Evolutionary conservation across 1,284 basidiomycete species (phyloP).

Genomic region (Vanrija sp.): DNA sequence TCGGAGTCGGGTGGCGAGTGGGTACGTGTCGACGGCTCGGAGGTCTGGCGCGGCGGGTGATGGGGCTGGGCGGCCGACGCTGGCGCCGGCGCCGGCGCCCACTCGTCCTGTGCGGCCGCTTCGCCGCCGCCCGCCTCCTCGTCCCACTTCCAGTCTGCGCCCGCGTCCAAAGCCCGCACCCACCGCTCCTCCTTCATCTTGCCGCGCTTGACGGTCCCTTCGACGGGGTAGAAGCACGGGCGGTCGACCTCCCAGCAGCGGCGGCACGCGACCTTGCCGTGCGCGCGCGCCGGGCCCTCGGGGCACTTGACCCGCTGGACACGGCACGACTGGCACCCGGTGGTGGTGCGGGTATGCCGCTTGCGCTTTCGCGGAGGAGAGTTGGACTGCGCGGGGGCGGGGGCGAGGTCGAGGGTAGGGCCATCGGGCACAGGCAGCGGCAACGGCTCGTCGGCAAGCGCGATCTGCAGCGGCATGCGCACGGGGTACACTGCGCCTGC

Average conservation of each 20-base stretch:
- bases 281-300: constrained; percentile 5
- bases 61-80: too few relatives aligned
- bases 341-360: constrained; percentile 13
- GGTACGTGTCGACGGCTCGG: not conserved
- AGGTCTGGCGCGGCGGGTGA: too few relatives aligned
- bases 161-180: too few relatives aligned
- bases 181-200: not conserved
- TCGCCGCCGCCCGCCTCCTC: not conserved
- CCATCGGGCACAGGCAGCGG: too few relatives aligned
- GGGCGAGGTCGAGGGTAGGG: too few relatives aligned
- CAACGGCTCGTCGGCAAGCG: too few relatives aligned
- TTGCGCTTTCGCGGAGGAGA: constrained; percentile 7
- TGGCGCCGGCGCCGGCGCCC: too few relatives aligned
- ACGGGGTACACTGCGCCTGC: too few relatives aligned
- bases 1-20: not conserved
- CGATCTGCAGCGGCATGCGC: too few relatives aligned
- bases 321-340: constrained; percentile 18
- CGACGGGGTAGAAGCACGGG: constrained; percentile 18
- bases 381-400: too few relatives aligned
- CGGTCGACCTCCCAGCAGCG: constrained; percentile 19
- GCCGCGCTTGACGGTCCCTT: constrained; percentile 5
- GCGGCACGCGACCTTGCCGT: constrained; percentile 14
- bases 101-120: constrained; percentile 7
- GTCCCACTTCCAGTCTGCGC: too few relatives aligned
- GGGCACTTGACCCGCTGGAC: constrained; percentile 19